A percentile compares a stretch with the other conserved stretches of the same genome.
Evolutionary conservation across 495 filamentous ascomycete genomes (phyloP).

Genomic region (Aspergillus egyptiacus): DNA sequence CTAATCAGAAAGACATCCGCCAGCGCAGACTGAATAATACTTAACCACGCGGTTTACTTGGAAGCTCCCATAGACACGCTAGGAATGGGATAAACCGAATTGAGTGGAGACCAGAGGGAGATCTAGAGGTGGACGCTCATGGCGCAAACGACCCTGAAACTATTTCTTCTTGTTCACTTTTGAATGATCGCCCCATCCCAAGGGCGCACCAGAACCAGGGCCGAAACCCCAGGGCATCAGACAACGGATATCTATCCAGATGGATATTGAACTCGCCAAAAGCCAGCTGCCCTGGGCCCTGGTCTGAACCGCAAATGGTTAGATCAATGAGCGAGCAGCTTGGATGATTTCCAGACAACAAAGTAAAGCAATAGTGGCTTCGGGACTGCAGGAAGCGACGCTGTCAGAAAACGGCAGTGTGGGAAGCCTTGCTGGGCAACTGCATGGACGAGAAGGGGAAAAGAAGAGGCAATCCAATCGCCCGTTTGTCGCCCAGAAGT

Average conservation of each 20-base stretch:
- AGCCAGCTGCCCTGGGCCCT: conserved; percentile 1
- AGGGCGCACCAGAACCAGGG: conserved; percentile 31
- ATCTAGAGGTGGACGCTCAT: conserved; percentile 28
- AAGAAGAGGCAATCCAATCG: conserved; percentile 10
- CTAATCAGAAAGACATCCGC: conserved; percentile 3
- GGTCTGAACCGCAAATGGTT: conserved; percentile 7
- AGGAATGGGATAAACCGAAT: conserved; percentile 13
- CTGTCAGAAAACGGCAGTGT: conserved; percentile 10
- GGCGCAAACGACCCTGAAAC: conserved; percentile 26
- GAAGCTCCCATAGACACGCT: conserved; percentile 15
- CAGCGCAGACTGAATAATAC: conserved; percentile 8
- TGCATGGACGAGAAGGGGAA: conserved; percentile 13
- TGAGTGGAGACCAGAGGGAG: conserved; percentile 12
- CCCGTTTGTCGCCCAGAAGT: conserved; percentile 18
- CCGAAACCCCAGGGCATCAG: conserved; percentile 22
- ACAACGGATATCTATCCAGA: conserved; percentile 9
- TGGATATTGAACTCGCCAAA: conserved; percentile 6
- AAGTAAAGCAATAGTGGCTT: conserved; percentile 8
- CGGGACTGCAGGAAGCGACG: conserved; percentile 13
- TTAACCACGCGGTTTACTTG: conserved; percentile 14
- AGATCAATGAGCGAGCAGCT: neutral
- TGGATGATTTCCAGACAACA: neutral
- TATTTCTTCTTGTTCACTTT: conserved; percentile 15
- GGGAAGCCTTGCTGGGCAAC: conserved; percentile 2
- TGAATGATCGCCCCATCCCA: conserved; percentile 29